Evolutionary conservation across 2,329 filamentous ascomycete genomes (phyloP).

Genomic region (Nannizziopsis barbatae): DNA sequence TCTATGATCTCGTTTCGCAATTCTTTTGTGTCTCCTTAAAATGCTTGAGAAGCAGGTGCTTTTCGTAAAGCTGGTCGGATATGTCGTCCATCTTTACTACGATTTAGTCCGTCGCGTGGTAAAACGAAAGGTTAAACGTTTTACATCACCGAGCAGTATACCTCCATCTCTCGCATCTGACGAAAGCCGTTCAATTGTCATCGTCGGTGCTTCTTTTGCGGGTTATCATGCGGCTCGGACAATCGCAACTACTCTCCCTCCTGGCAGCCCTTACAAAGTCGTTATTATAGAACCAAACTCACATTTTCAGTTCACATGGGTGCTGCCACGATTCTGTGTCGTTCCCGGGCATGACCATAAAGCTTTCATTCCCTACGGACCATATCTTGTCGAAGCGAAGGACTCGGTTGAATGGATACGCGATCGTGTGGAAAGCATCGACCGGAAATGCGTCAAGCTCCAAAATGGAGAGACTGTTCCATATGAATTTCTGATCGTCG

Average conservation of each 20-base stretch:
- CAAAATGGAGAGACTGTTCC: conserved; percentile 36
- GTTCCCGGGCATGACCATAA: conserved; percentile 46
- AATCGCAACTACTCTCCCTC: conserved; percentile 23
- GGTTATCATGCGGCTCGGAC: conserved; percentile 42
- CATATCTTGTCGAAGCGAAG: conserved; percentile 29
- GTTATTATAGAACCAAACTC: conserved; percentile 49
- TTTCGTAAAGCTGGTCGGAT: conserved; percentile 5
- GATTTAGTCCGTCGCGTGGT: conserved; percentile 2
- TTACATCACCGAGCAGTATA: not conserved
- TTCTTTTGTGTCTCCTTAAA: not conserved
- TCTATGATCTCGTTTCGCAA: not conserved
- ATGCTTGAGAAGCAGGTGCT: conserved; percentile 7
- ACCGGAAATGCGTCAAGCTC: conserved; percentile 31
- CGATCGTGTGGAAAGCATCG: conserved; percentile 34
- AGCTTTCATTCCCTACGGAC: conserved; percentile 50
- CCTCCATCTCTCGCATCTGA: not conserved
- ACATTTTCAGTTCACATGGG: conserved; percentile 52
- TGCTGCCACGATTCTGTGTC: conserved; percentile 50
- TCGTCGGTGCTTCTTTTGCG: conserved; percentile 49
- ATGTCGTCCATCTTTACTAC: conserved; percentile 4
- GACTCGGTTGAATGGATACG: conserved; percentile 33
- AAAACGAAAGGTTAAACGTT: not conserved
- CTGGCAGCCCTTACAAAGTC: conserved; percentile 39
- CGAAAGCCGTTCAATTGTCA: conserved; percentile 29
- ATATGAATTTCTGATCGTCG: conserved; percentile 48